Base-by-base conservation (phyloP, 2,329 filamentous ascomycete genomes). In the Colletotrichum falcatum region DNA sequence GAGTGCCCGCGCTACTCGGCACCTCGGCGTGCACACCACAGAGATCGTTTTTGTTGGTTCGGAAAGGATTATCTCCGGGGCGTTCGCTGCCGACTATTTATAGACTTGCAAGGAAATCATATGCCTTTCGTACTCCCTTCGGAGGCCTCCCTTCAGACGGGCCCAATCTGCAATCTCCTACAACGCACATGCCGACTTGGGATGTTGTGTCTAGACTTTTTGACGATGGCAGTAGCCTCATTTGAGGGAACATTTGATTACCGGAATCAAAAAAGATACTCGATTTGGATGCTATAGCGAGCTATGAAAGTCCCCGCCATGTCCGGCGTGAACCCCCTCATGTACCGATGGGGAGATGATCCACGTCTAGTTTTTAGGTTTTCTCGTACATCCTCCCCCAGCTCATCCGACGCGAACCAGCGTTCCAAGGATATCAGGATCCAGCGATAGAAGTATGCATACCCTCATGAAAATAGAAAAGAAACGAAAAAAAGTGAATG, bases 401-500 rank as follows among this genome's bases (percentile, higher is more conserved):
- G 42, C 46, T 33, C 58, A 5, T 14, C 2, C 3, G 8, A n/a
- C 26, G 28, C 44, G 39, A 42, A 30, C 26, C 23, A 44, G 33
- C 4, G 42, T 51, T 18, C 9, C 37, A 12, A n/a, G 55, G 18
- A n/a, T 28, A 35, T 26, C 12, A 35, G 30, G 35, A 44, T 54
- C 23, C 46, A n/a, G 46, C 39, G 46, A n/a, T n/a, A 26, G 42
- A 49, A n/a, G 42, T 35, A 35, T 51, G n/a, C 56, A 49, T 6
- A 18, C 46, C 20, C 54, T 46, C 56, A 65, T 33, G 60, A 51
- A 18, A 61, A 20, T 35, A 37, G 26, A 53, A 53, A 46, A 23
- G 55, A 61, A 73, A n/a, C n/a, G 48, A 58, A 51, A 54, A 65
- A 70, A 58, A 55, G 46, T 58, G 48, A 65, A 71, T 70, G 69